Conservation (phyloP, 2,329 filamentous ascomycete genomes). For the Fonsecaea multimorphosa region DNA sequence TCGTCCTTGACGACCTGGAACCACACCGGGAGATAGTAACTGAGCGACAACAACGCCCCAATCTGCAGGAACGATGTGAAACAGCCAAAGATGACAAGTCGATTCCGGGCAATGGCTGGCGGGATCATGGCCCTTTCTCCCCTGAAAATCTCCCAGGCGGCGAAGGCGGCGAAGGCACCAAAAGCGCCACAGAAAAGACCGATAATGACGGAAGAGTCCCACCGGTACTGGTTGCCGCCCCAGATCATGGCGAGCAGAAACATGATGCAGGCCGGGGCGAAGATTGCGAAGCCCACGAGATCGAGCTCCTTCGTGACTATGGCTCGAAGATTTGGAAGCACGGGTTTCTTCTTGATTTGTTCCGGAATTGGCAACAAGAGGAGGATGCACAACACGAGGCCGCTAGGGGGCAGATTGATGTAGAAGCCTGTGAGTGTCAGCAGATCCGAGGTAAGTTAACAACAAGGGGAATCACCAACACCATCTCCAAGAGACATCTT, state of each 20-base stretch:
- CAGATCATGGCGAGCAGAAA: constrained; percentile 38
- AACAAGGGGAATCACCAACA: constrained; percentile 28
- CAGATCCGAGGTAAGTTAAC: not conserved
- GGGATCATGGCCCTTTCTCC: constrained; percentile 40
- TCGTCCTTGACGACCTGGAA: constrained; percentile 41
- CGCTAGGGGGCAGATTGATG: constrained; percentile 52
- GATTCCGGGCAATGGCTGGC: constrained; percentile 33
- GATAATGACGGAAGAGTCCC: constrained; percentile 47
- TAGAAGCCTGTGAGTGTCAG: constrained; percentile 45
- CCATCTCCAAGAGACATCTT: constrained; percentile 45
- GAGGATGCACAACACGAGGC: constrained; percentile 47
- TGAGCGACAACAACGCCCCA: constrained; percentile 34
- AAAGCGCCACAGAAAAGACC: constrained; percentile 46
- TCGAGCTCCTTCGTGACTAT: constrained; percentile 51
- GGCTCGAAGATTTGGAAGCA: constrained; percentile 31
- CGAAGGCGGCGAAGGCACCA: constrained; percentile 42
- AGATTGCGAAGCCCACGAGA: constrained; percentile 64
- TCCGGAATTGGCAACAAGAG: constrained; percentile 25
- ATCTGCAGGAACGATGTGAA: constrained; percentile 33
- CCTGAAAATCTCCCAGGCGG: constrained; percentile 40
- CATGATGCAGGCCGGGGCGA: constrained; percentile 50
- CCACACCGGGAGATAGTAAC: constrained; percentile 42
- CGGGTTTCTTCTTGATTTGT: constrained; percentile 24
- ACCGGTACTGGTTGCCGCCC: constrained; percentile 37
- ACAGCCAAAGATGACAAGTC: constrained; percentile 35